Evolutionary conservation across 2,329 filamentous ascomycete species (phyloP), one percentile per base, ranked within the genome.

Genomic region (Dothideomycetes sp.): DNA sequence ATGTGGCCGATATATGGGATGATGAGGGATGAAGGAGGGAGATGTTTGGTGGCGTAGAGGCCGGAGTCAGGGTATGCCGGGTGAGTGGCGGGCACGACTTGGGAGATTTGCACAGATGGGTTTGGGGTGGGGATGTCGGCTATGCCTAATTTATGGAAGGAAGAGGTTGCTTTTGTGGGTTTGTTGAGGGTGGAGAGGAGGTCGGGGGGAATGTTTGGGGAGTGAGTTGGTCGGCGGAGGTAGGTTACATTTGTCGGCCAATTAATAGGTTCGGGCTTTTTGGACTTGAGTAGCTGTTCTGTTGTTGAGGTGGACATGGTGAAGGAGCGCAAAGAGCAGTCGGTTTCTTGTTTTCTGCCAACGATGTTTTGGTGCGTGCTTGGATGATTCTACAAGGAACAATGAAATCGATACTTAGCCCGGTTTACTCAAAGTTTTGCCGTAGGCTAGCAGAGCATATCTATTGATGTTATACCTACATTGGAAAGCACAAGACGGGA

Each of bases 1-100:
- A 71, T 58, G 34, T 57, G 60, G 15, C 70, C 70, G 16, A 70
- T 49, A 45, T 73, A 73, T 12, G 65, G 56, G n/a, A 70, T 47
- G 29, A 73, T 62, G 47, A 72, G 66, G 0, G 57, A 53, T 31
- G 60, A 62, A 12, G 70, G 66, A 4, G 53, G 46, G 2, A 72
- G 59, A 44, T 63, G 53, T 35, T 60, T 52, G 12, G 56, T 52
- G n/a, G 69, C 65, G 49, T 65, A 69, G 4, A 73, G 61, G 4
- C 68, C 69, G 41, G 58, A 48, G 49, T 73, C 68, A 11, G 63
- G 61, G 37, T 59, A 41, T 3, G 69, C 70, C 10, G 70, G 70
- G 47, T 73, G 70, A 4, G 55, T 54, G 3, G 54, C 42, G 38
- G 55, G 53, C 15, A 51, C 45, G 38, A 72, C 66, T 27, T 55